Evolutionary conservation across 768 basidiomycete species (phyloP), one percentile per base, ranked within the genome.

Genomic region (Termitomyces heimii): DNA sequence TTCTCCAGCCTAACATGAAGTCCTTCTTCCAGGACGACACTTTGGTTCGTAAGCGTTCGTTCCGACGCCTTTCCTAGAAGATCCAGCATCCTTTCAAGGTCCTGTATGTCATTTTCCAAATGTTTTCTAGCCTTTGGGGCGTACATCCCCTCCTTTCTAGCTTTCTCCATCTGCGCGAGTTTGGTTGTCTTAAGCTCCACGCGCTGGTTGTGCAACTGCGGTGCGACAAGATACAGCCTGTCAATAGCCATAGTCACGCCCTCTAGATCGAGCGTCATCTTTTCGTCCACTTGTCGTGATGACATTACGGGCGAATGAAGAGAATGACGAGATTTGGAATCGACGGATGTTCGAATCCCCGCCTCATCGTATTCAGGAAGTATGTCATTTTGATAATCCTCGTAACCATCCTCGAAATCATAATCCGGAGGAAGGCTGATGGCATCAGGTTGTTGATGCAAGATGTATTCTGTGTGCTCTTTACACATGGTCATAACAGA

Each of bases 161-260:
- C 92, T 44, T 80, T 79, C 70, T 92, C 89, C 75, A 93, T 81
- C 70, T 92, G 81, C 13, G 81, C 80, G 14, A 86, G 63, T 66
- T 92, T 89, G 26, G 82, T 73, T 5, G 78, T 79, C 64, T 87
- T 86, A 45, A 96, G 81, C 68, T 95, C 94, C n/a, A 91, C 93
- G 0, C 97, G 84, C 70, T 99, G 96, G 67, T 95, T 88, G 58
- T 88, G 83, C 42, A 98, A 71, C 68, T 96, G 94, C 0, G 96
- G 95, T 0, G 93, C 85, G 31, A 88, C 89, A 8, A 82, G 70
- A 69, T 97, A 92, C 12, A 98, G 74, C 37, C 94, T 78, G 68
- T 96, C 94, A 64, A 99, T 95, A 31, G 97, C 94, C 68, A 82
- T 80, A 0, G 91, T 83, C 45, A 98, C 85, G 12, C 81, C 78